Percentiles rank a stretch among this genome's conserved stretches.
phyloP scores from a whole-genome alignment of 2,329 filamentous ascomycete genomes.

The Aotearoamyces nothofagi region DNA sequence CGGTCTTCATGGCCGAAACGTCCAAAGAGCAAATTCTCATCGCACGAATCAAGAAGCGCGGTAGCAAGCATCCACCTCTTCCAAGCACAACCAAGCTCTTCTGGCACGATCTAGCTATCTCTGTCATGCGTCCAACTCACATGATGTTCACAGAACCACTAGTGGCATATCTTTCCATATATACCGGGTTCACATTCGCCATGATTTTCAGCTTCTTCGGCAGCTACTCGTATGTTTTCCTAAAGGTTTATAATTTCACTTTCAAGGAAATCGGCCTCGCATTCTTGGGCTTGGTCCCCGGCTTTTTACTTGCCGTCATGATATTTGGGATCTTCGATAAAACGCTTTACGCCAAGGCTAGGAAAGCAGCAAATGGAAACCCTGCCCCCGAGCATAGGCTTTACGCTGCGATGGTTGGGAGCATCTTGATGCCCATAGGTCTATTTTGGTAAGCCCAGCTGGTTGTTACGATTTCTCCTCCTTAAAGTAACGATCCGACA shows the following conservation, averaged over 20 bases:
- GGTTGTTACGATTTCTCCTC: too few relatives aligned
- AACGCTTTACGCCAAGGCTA: slow-evolving; percentile 2
- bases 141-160: slow-evolving; percentile 51
- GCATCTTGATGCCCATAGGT: slow-evolving; percentile 29
- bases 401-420: slow-evolving; percentile 39
- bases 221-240: slow-evolving; percentile 32
- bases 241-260: slow-evolving; percentile 25
- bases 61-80: slow-evolving; percentile 1
- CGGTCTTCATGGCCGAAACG: slow-evolving; percentile 7
- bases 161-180: slow-evolving; percentile 36
- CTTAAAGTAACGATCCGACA: too few relatives aligned
- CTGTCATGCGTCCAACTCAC: slow-evolving; percentile 25
- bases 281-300: slow-evolving; percentile 3
- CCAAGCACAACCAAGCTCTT: slow-evolving; percentile 4
- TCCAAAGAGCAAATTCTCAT: slow-evolving; percentile 7
- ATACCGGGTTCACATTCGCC: slow-evolving; percentile 33
- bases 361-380: slow-evolving; percentile 11
- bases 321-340: slow-evolving; percentile 3
- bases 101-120: slow-evolving; percentile 6
- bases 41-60: slow-evolving; percentile 2
- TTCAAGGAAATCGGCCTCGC: slow-evolving; percentile 10
- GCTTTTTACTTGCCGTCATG: slow-evolving; percentile 5
- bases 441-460: slow-evolving; percentile 48
- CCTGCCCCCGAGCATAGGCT: slow-evolving; percentile 40
- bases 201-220: slow-evolving; percentile 37